A percentile compares a stretch with the other conserved stretches of the same genome.
phyloP scores from a whole-genome alignment of 2,329 filamentous ascomycete species.

The Pestalotiopsis sp. region DNA sequence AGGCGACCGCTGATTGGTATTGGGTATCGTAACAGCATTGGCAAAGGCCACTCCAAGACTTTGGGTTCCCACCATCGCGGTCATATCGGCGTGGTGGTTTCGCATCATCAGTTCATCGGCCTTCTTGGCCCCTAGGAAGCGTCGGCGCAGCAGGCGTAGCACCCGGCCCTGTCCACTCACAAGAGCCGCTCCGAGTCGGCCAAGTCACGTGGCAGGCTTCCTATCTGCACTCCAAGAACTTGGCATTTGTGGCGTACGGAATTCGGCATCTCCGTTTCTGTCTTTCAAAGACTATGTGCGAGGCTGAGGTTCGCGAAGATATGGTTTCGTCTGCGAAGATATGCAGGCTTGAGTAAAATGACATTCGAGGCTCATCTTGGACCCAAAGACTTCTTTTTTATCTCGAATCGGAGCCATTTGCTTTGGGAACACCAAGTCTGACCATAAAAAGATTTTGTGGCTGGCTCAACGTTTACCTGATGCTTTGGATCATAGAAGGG shows the following conservation, averaged over 20 bases:
- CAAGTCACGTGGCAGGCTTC: conserved; percentile 9
- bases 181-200: not conserved
- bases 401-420: not conserved
- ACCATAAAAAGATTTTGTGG: not conserved
- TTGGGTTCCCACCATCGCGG: conserved; percentile 1
- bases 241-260: not conserved
- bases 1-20: conserved; percentile 12
- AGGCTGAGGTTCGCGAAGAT: not conserved
- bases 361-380: not conserved
- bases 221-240: not conserved
- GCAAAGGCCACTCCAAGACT: conserved; percentile 11
- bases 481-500: not conserved
- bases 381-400: not conserved
- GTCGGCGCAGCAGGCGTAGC: not conserved
- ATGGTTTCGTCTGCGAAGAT: too few relatives aligned
- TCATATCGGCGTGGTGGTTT: not conserved
- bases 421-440: not conserved
- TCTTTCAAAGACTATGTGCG: not conserved
- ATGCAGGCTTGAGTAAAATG: too few relatives aligned
- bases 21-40: not conserved
- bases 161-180: conserved; percentile 2
- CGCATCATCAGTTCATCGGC: conserved; percentile 11
- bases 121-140: conserved; percentile 2
- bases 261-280: not conserved
- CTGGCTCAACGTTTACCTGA: not conserved